Evolutionary conservation across 805 yeast species (phyloP), one percentile per base, ranked within the genome.

Genomic region (Saturnispora zaruensis): DNA sequence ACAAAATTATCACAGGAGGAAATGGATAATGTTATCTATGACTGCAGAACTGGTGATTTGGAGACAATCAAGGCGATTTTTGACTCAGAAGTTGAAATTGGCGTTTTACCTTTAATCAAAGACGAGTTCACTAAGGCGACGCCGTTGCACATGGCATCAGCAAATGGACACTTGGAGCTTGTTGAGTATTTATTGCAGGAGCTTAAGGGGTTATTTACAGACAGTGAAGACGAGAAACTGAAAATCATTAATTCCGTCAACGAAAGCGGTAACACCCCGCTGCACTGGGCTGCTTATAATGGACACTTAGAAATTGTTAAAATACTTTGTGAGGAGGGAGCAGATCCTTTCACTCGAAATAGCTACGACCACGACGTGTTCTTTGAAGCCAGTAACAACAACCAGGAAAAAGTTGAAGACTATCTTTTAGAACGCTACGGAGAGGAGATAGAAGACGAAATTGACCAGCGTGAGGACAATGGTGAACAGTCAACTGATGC

Each of bases 241-340:
- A 54, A 57, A 14, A 65, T 77, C 38, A 74, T 80, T 18, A 75
- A 78, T 53, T 60, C 66, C 18, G 73, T 71, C 49, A 93, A 93
- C 63, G 84, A 79, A 45, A 79, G 84, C 20, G 99, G 98, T 2
- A 93, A 93, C 65, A 90, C 99, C 0, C 85, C 98, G 1, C 72
- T 93, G 55, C 98, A 93, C 65, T 93, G 99, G 99, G 97, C 98
- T 0, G 77, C 95, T 0, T 77, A 81, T 56, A 89, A 87, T 59
- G 98, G 97, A 1, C 89, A 89, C 59, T 65, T 87, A 51, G 81
- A 77, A 3, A 70, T 83, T 7, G 91, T 87, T 20, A 68, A 84
- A 63, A 59, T 78, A 11, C 69, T 93, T 41, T 82, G 91, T 65
- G 91, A 85, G 20, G 85, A 78, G 57, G 75, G 76, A 5, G 95